These are phyloP conservation scores for Sphaerosporella brunnea DNA, from an alignment of 495 filamentous ascomycete genomes.

Conservation along the genomic window DNA sequence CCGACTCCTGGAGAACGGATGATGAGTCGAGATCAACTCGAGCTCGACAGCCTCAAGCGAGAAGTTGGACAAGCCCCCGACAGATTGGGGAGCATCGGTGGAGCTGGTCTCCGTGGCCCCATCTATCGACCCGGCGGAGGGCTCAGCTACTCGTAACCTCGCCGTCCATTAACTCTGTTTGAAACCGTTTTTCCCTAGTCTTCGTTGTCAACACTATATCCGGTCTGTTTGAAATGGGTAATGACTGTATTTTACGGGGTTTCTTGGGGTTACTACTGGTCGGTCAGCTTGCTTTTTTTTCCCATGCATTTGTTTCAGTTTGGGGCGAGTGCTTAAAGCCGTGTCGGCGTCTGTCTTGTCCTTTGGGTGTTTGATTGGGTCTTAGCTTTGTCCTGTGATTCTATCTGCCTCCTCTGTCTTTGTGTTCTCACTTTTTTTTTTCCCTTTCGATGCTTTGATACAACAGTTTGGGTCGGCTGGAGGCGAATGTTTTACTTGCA, in stretches of 20 bases:
- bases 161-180: neutral
- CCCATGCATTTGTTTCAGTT: neutral
- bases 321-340: neutral
- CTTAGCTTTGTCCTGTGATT: no score
- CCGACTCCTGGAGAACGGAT: slow-evolving; percentile 1
- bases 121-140: neutral
- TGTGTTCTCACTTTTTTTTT: neutral
- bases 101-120: no score
- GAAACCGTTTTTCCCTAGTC: no score
- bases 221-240: neutral
- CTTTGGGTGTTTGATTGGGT: neutral
- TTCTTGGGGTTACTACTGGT: neutral
- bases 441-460: no score
- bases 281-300: neutral
- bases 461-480: no score
- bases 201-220: neutral
- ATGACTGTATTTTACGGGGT: neutral
- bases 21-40: no score
- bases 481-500: no score
- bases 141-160: neutral
- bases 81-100: no score
- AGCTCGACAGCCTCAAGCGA: neutral
- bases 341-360: neutral
- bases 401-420: neutral
- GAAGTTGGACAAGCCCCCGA: neutral